Percentiles rank a stretch among this genome's conserved stretches.
Evolutionary conservation across 2,329 filamentous ascomycete genomes (phyloP).

Genomic region (Sclerotiophoma versabilis): DNA sequence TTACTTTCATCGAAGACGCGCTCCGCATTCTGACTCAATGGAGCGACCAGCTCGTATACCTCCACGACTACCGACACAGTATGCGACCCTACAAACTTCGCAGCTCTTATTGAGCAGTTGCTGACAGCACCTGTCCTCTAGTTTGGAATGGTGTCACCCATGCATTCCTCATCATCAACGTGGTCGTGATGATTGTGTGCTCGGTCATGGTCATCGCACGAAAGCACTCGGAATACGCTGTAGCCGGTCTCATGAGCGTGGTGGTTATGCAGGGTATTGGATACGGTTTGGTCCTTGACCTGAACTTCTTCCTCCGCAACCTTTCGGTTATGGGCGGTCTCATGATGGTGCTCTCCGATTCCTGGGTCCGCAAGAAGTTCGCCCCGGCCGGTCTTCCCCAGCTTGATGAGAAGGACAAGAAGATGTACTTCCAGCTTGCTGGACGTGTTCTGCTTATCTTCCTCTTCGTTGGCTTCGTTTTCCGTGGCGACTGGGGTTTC

Average conservation of each 20-base stretch:
- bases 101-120: slow-evolving; percentile 8
- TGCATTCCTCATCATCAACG: slow-evolving; percentile 89
- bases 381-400: slow-evolving; percentile 92
- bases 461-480: slow-evolving; percentile 95
- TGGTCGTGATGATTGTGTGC: slow-evolving; percentile 83
- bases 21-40: slow-evolving; percentile 97
- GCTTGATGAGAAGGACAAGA: slow-evolving; percentile 98
- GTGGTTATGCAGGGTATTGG: slow-evolving; percentile 93
- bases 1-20: slow-evolving; percentile 97
- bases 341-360: slow-evolving; percentile 97
- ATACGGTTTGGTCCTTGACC: slow-evolving; percentile 97
- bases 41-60: slow-evolving; percentile 90
- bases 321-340: slow-evolving; percentile 96
- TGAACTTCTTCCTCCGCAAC: slow-evolving; percentile 99
- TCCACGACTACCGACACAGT: slow-evolving; percentile 93
- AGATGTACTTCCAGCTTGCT: slow-evolving; percentile 99
- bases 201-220: slow-evolving; percentile 88
- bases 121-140: slow-evolving; percentile 52
- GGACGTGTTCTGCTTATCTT: slow-evolving; percentile 96
- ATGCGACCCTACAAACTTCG: slow-evolving; percentile 41
- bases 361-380: slow-evolving; percentile 97
- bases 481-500: slow-evolving; percentile 90
- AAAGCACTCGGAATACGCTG: slow-evolving; percentile 92
- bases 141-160: slow-evolving; percentile 90
- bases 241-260: slow-evolving; percentile 86